A percentile compares a stretch with the other conserved stretches of the same genome.
These are phyloP conservation scores for Euphrasia arctica DNA, from an alignment of 305 asterid species.

Conservation along the genomic window DNA sequence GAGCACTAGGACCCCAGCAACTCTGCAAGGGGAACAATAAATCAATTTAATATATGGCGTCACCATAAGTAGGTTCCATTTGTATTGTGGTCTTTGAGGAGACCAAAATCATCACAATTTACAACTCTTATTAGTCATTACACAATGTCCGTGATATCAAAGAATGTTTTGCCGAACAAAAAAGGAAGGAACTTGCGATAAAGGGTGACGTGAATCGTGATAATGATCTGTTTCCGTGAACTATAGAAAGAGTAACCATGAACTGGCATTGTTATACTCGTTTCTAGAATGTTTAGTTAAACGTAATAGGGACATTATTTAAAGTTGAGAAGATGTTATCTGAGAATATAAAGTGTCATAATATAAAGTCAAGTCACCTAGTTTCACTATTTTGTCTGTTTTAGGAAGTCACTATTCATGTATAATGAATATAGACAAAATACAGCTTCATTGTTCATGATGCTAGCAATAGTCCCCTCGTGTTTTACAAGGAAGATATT, in stretches of 20 bases:
- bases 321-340: conserved; percentile 2
- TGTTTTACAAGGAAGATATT: conserved; percentile 20
- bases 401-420: conserved; percentile 3
- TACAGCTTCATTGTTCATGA: conserved; percentile 9
- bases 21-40: conserved; percentile 37
- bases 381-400: neutral
- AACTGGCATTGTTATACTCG: conserved; percentile 14
- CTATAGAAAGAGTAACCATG: neutral
- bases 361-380: conserved; percentile 6
- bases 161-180: neutral
- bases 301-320: neutral
- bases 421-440: conserved; percentile 6
- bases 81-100: conserved; percentile 9
- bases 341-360: neutral
- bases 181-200: neutral
- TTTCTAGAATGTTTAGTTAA: conserved; percentile 10
- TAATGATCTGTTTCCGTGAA: conserved; percentile 13
- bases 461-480: conserved; percentile 25
- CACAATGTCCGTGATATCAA: conserved; percentile 16
- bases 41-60: conserved; percentile 17
- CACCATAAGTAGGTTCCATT: conserved; percentile 8
- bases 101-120: conserved; percentile 3
- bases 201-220: conserved; percentile 6
- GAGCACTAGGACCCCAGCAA: conserved; percentile 78
- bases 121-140: neutral